These are phyloP conservation scores for Phytophthora sp. DNA, from an alignment of 352 stramenopile species.

Conservation along the genomic window DNA sequence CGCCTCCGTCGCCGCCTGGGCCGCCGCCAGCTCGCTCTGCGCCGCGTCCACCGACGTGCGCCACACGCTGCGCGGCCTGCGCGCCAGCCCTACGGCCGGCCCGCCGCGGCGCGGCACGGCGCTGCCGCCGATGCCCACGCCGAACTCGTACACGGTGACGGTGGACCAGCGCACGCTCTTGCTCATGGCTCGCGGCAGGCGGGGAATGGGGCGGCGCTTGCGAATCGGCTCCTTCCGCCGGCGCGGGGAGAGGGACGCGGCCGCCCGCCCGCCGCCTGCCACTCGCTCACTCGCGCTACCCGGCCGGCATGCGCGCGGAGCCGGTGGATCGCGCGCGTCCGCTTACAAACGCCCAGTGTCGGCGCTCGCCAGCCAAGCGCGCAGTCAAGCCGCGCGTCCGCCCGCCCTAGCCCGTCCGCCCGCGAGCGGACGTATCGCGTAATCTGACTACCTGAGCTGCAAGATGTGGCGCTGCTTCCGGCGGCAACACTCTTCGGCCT, in stretches of 20 bases:
- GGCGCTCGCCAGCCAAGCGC: no score
- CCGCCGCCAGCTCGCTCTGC: not conserved
- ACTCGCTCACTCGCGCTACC: conserved; percentile 5
- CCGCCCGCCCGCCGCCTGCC: conserved; percentile 1
- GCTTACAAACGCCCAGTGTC: conserved; percentile 20
- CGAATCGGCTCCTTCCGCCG: not conserved
- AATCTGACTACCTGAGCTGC: conserved; percentile 1
- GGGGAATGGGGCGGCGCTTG: conserved; percentile 3
- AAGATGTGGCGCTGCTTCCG: not conserved
- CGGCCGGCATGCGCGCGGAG: not conserved
- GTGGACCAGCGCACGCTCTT: conserved; percentile 50
- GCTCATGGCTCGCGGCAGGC: conserved; percentile 1
- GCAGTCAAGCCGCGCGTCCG: no score
- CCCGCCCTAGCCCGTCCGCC: conserved; percentile 14
- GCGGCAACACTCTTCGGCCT: no score
- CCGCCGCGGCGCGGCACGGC: conserved; percentile 50
- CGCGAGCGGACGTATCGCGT: conserved; percentile 23
- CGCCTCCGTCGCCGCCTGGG: not conserved
- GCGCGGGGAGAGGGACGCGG: not conserved
- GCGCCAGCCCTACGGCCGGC: conserved; percentile 46
- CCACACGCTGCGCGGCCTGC: conserved; percentile 23
- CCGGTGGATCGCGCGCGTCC: conserved; percentile 8
- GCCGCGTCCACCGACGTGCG: conserved; percentile 34
- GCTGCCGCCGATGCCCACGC: conserved; percentile 49
- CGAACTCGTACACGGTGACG: conserved; percentile 65